These are phyloP conservation scores for Termitomyces sp. DNA, from an alignment of 768 basidiomycete species.

Conservation along the genomic window DNA sequence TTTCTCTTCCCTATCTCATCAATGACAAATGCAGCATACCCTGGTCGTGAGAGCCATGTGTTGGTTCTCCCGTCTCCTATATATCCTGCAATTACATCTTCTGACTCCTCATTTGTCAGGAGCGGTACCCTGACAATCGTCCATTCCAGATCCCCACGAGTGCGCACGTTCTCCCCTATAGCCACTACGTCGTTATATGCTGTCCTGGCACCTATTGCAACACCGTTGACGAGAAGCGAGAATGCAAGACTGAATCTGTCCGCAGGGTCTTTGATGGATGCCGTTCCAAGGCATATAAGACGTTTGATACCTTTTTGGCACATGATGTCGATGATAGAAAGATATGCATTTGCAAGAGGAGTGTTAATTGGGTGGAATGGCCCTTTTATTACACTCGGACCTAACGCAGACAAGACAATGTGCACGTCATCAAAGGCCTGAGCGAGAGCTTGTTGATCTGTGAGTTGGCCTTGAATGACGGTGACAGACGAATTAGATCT, in stretches of 20 bases:
- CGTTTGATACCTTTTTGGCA: constrained; percentile 43
- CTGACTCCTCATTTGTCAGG: constrained; percentile 42
- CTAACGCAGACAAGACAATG: constrained; percentile 62
- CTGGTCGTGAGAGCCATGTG: constrained; percentile 44
- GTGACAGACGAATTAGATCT: constrained; percentile 36
- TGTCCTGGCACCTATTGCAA: constrained; percentile 36
- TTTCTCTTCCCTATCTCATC: constrained; percentile 49
- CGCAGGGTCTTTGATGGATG: constrained; percentile 54
- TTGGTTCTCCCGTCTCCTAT: constrained; percentile 57
- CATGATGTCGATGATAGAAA: constrained; percentile 52
- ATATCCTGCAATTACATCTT: constrained; percentile 53
- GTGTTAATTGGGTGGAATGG: constrained; percentile 39
- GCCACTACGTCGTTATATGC: constrained; percentile 70
- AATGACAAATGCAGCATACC: constrained; percentile 56
- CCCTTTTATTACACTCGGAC: constrained; percentile 33
- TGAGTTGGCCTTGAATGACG: constrained; percentile 50
- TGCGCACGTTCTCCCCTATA: constrained; percentile 50
- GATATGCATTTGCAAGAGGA: constrained; percentile 60
- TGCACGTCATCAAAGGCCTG: constrained; percentile 52
- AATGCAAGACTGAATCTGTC: constrained; percentile 52
- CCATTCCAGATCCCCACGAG: constrained; percentile 50
- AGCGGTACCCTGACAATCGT: constrained; percentile 67
- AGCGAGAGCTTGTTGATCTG: constrained; percentile 42
- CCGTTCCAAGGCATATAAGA: constrained; percentile 61
- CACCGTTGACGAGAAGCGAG: constrained; percentile 34